A percentile compares a stretch with the other conserved stretches of the same genome.
Evolutionary conservation across 2,329 filamentous ascomycete species (phyloP).

Genomic region (Xylaria sp.): DNA sequence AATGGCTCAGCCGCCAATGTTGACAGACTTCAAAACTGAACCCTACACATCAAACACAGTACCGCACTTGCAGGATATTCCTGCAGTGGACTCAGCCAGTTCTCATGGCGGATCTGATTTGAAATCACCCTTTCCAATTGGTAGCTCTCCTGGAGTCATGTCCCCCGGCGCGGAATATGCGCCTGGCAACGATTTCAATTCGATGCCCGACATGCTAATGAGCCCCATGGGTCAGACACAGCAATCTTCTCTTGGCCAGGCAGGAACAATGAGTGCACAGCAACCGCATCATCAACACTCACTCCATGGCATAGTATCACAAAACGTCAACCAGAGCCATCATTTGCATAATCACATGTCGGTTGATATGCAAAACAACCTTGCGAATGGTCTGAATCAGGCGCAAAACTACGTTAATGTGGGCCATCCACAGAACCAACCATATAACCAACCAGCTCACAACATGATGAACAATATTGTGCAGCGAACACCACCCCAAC

Average conservation of each 20-base stretch:
- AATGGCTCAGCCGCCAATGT: slow-evolving; percentile 65
- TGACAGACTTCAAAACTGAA: slow-evolving; percentile 60
- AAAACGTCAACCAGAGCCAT: slow-evolving; percentile 51
- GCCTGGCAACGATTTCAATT: slow-evolving; percentile 59
- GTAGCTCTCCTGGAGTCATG: slow-evolving; percentile 64
- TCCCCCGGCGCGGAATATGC: slow-evolving; percentile 63
- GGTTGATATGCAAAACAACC: slow-evolving; percentile 48
- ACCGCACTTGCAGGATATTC: slow-evolving; percentile 56
- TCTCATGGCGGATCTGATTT: slow-evolving; percentile 56
- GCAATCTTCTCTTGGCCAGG: slow-evolving; percentile 51
- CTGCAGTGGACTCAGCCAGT: slow-evolving; percentile 53
- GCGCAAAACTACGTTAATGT: slow-evolving; percentile 49
- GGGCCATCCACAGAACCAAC: slow-evolving; percentile 48
- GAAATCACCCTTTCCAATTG: slow-evolving; percentile 59
- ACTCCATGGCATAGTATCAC: slow-evolving; percentile 45
- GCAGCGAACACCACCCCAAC: slow-evolving; percentile 52
- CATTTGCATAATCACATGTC: slow-evolving; percentile 51
- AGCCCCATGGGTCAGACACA: slow-evolving; percentile 57
- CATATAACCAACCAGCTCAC: slow-evolving; percentile 44
- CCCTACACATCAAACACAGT: slow-evolving; percentile 51
- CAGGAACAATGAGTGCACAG: slow-evolving; percentile 48
- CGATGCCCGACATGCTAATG: slow-evolving; percentile 67
- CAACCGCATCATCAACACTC: slow-evolving; percentile 47
- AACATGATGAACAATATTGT: slow-evolving; percentile 50
- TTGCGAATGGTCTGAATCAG: slow-evolving; percentile 48